Conservation (phyloP, 805 yeast species). For the Metschnikowia koreensis region DNA sequence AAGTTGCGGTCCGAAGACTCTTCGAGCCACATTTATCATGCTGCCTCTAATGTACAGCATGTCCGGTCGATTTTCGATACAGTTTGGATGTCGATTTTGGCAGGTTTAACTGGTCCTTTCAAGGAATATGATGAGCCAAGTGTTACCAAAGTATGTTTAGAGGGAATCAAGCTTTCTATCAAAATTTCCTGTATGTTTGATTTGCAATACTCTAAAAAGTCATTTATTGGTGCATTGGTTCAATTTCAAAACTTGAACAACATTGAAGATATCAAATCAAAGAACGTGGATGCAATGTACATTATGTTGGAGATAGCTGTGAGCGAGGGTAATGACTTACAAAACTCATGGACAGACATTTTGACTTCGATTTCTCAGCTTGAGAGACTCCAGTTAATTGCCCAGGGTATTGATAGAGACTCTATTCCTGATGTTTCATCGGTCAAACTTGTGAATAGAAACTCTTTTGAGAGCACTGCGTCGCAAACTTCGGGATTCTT, state of each 20-base stretch:
- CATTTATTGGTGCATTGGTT: conserved; percentile 86
- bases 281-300: conserved; percentile 79
- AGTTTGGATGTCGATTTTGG: conserved; percentile 94
- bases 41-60: conserved; percentile 85
- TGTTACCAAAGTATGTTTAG: conserved; percentile 66
- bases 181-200: conserved; percentile 83
- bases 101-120: conserved; percentile 92
- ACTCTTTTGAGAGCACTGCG: conserved; percentile 48
- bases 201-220: conserved; percentile 77
- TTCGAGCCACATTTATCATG: conserved; percentile 54
- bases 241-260: conserved; percentile 83
- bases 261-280: conserved; percentile 69
- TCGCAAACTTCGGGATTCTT: conserved; percentile 48
- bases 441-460: conserved; percentile 61
- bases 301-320: conserved; percentile 74
- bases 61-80: conserved; percentile 92
- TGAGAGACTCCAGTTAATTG: conserved; percentile 83
- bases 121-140: conserved; percentile 81
- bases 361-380: conserved; percentile 83
- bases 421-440: conserved; percentile 80
- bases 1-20: conserved; percentile 40
- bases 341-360: conserved; percentile 78
- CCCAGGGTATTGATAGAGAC: conserved; percentile 82
- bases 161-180: conserved; percentile 81
- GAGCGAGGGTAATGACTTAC: conserved; percentile 71